Conservation (phyloP, 169 alveolate genomes). For the Plasmodium reichenowi region DNA sequence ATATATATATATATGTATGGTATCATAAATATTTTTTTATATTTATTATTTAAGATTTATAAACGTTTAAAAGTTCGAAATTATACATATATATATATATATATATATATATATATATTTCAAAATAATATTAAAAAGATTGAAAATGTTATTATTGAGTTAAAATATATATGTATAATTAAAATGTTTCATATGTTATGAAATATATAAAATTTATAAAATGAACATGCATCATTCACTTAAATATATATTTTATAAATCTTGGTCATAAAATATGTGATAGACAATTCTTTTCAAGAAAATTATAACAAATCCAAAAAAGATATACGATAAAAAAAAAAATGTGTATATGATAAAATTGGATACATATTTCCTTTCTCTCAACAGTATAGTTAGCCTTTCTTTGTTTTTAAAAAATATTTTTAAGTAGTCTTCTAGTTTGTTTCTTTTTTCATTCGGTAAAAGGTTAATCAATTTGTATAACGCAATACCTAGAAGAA, state of each 20-base stretch:
- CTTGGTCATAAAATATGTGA: constrained; percentile 46
- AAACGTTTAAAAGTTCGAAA: too few species aligned
- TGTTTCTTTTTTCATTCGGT: constrained; percentile 5
- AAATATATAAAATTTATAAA: too few species aligned
- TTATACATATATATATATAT: too few species aligned
- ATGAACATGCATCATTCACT: too few species aligned
- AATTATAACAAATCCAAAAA: constrained; percentile 35
- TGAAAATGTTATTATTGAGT: too few species aligned
- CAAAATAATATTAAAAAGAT: too few species aligned
- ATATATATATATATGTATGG: too few species aligned
- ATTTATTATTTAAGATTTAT: too few species aligned
- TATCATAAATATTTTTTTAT: too few species aligned
- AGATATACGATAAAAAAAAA: constrained; percentile 33
- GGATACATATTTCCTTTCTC: constrained; percentile 10
- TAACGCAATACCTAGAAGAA: background rate
- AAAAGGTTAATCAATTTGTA: constrained; percentile 3
- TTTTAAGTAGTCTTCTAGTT: constrained; percentile 6
- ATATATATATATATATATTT: too few species aligned
- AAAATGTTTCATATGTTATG: too few species aligned
- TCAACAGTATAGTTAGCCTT: constrained; percentile 7
- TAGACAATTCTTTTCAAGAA: constrained; percentile 27
- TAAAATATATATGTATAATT: too few species aligned
- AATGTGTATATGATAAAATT: constrained; percentile 22
- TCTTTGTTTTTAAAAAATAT: constrained; percentile 21
- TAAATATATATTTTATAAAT: constrained; percentile 4